Evolutionary conservation across 2,329 filamentous ascomycete species (phyloP), one percentile per base, ranked within the genome.

Genomic region (Aspergillus ochraceus): DNA sequence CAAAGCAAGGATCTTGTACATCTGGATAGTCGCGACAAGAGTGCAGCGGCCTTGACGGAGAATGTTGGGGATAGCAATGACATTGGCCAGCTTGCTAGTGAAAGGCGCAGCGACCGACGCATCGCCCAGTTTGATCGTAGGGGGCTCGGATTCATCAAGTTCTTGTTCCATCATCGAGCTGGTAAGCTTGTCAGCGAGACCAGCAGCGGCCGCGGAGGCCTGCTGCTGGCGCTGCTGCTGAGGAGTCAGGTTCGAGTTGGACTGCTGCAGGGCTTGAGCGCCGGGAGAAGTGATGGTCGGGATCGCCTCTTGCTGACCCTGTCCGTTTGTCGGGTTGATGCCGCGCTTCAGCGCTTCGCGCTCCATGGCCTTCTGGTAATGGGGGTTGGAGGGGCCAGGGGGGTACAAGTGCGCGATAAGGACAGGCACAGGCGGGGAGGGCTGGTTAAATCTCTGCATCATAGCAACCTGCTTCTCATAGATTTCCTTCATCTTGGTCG

Each of bases 1-100:
- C 60, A 99, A 82, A 8, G 95, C 95, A 54, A 99, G 86, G 70
- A 99, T 99, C 85, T 97, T 99, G 87, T 99, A 99, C 94, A 99
- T 99, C 82, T 99, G 95, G 66, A 99, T 98, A 0, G 95, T 99
- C 32, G 95, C 95, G 57, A 99, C 95, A 20, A 99, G 87, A 8
- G 95, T 99, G 81, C 95, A 99, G 63, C 95, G 90, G 59, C 95
- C 95, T 80, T 99, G 95, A 60, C 95, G 91, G 71, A 99, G 95
- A 70, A 99, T 99, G 80, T 99, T 99, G 55, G 95, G 94, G 60
- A 99, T 92, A 42, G 95, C 95, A 69, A 99, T 87, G 60, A 99
- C 95, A 71, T 99, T 97, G 68, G 93, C 91, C 49, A 99, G 86
- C 80, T 99, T 99, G 75, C 92, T 97, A 0, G 95, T 99, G 77